Percentiles rank a stretch among this genome's conserved stretches.
Conservation (phyloP, 2,329 filamentous ascomycete species). For the Cercospora berteroae region DNA sequence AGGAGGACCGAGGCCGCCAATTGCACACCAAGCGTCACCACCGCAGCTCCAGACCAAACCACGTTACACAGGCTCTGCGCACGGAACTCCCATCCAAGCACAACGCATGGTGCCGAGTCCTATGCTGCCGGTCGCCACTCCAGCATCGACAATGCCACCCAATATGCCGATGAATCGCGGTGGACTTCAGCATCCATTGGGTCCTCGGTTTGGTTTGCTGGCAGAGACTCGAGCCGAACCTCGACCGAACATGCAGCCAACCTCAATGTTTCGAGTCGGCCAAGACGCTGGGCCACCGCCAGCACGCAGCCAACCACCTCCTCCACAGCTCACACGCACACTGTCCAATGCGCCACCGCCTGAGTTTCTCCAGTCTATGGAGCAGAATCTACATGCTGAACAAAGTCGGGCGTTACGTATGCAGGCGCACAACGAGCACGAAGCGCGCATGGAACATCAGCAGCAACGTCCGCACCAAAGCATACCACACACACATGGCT, state of each 20-base stretch:
- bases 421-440: slow-evolving; percentile 26
- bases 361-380: slow-evolving; percentile 30
- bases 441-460: slow-evolving; percentile 29
- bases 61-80: slow-evolving; percentile 34
- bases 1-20: slow-evolving; percentile 21
- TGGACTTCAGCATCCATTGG: slow-evolving; percentile 31
- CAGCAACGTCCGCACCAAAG: slow-evolving; percentile 23
- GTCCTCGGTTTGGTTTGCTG: slow-evolving; percentile 35
- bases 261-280: slow-evolving; percentile 21
- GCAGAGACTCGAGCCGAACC: slow-evolving; percentile 34
- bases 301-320: slow-evolving; percentile 27
- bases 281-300: slow-evolving; percentile 25
- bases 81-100: slow-evolving; percentile 34
- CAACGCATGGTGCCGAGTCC: slow-evolving; percentile 33
- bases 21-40: slow-evolving; percentile 42
- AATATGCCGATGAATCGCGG: slow-evolving; percentile 28
- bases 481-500: slow-evolving; percentile 29
- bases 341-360: slow-evolving; percentile 22
- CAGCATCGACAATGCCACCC: slow-evolving; percentile 25
- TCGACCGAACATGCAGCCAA: slow-evolving; percentile 25
- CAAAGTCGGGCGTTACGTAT: slow-evolving; percentile 36
- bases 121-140: slow-evolving; percentile 26
- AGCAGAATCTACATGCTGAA: slow-evolving; percentile 27
- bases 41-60: slow-evolving; percentile 34
- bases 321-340: slow-evolving; percentile 21